These are phyloP conservation scores for Lipomyces lipofer DNA, from an alignment of 805 yeast genomes.

Conservation along the genomic window DNA sequence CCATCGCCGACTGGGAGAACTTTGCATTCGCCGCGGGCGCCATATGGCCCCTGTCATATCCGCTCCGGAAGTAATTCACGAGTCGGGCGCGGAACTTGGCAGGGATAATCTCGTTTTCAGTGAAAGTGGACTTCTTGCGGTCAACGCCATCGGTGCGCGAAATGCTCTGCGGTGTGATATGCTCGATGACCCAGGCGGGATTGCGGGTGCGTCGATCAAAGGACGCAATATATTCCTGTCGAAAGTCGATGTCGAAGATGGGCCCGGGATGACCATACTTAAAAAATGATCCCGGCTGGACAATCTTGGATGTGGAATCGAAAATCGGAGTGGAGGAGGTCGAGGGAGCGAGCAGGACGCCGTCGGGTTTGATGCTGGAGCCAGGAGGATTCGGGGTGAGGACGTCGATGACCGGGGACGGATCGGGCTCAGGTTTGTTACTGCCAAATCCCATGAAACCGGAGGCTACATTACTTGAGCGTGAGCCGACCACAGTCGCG, in stretches of 20 bases:
- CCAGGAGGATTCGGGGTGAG: neutral
- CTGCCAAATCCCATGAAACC: constrained; percentile 24
- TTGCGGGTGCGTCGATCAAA: constrained; percentile 81
- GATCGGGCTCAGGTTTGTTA: constrained; percentile 5
- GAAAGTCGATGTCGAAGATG: constrained; percentile 72
- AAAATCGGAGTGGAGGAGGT: neutral
- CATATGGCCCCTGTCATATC: constrained; percentile 90
- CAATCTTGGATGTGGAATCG: constrained; percentile 34
- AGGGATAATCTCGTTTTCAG: constrained; percentile 85
- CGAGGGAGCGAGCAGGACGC: constrained; percentile 19
- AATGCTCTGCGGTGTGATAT: constrained; percentile 66
- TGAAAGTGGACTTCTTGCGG: constrained; percentile 77
- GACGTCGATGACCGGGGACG: neutral
- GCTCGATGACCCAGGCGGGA: constrained; percentile 61
- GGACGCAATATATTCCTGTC: constrained; percentile 79
- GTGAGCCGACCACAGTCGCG: constrained; percentile 4
- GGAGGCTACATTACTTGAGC: constrained; percentile 1
- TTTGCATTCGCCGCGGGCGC: constrained; percentile 97
- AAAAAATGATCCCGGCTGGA: constrained; percentile 79
- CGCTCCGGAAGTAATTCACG: constrained; percentile 88
- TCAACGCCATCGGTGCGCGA: constrained; percentile 71
- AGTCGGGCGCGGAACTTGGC: constrained; percentile 69
- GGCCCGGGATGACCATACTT: constrained; percentile 97
- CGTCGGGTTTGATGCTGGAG: neutral
- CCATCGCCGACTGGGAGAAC: constrained; percentile 87